Evolutionary conservation across 2,329 filamentous ascomycete species (phyloP).

Genomic region (Dissoconium aciculare): DNA sequence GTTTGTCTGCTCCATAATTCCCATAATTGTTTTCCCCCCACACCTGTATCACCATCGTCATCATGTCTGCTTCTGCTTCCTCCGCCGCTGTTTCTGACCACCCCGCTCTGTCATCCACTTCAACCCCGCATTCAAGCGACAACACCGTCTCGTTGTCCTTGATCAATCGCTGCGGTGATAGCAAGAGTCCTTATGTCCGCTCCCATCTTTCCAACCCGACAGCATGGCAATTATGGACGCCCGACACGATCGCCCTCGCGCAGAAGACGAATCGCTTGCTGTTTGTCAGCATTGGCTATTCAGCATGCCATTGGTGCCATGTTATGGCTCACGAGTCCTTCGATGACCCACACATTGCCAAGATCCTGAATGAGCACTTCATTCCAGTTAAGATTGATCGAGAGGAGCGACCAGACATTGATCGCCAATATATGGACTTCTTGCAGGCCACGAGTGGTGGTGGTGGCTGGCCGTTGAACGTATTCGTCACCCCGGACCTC

Average conservation of each 20-base stretch:
- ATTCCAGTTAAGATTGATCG: conserved; percentile 86
- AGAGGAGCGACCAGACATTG: conserved; percentile 85
- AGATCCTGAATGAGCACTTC: conserved; percentile 71
- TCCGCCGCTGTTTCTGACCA: too few relatives aligned
- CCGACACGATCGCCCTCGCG: conserved; percentile 61
- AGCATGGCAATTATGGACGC: conserved; percentile 78
- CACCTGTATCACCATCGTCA: too few relatives aligned
- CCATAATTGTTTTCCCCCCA: too few relatives aligned
- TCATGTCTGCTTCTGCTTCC: too few relatives aligned
- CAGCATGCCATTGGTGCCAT: conserved; percentile 82
- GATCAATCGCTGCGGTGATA: conserved; percentile 43
- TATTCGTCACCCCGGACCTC: conserved; percentile 88
- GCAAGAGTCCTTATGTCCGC: conserved; percentile 54
- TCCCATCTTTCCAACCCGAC: conserved; percentile 69
- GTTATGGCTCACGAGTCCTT: conserved; percentile 92
- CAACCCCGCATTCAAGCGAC: too few relatives aligned
- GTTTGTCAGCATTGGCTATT: conserved; percentile 89
- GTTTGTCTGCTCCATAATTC: too few relatives aligned
- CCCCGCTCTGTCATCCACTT: too few relatives aligned
- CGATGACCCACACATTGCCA: conserved; percentile 63
- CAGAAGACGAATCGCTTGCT: conserved; percentile 72
- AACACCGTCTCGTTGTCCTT: conserved; percentile 19
- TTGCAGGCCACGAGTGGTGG: conserved; percentile 81
- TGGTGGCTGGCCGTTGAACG: conserved; percentile 88
- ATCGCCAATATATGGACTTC: conserved; percentile 97